Evolutionary conservation across 495 filamentous ascomycete species (phyloP), one percentile per base, ranked within the genome.

Genomic region (Glonium stellatum): DNA sequence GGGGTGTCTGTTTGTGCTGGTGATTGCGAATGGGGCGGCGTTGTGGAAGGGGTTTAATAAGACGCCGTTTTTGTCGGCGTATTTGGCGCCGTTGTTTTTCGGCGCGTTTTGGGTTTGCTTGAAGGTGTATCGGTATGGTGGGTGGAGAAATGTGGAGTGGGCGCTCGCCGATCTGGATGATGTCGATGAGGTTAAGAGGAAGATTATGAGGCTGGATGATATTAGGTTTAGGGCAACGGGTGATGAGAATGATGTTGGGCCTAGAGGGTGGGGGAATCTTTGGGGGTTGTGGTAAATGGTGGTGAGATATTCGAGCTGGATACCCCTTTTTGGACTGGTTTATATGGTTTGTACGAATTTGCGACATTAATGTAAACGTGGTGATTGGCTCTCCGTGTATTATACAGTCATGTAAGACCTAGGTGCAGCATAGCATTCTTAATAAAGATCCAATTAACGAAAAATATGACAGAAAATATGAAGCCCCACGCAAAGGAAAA

Each of bases 1-100:
- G 0, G 75, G 71, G 9, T 79, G 77, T 36, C 10, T 76, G 5
- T 70, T 75, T 25, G 51, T 78, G 13, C 59, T 79, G 0, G 8
- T 75, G 4, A 63, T 78, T 0, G 65, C 71, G 5, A 70, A 76
- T 36, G 71, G 74, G 0, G 69, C 77, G 25, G 61, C 76, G 0
- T 37, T 77, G n/a, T 78, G 76, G 75, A 67, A 69, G 11, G 67
- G 64, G 6, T 74, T 73, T 42, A 47, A 70, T 36, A 12, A 19
- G 0, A 55, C 67, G 27, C 51, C 72, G 8, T 76, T 76, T 53
- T 57, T 76, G 1, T 70, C 71, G 21, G 72, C 72, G 1, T 76
- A 76, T 65, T 65, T 76, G 4, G 48, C 70, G 69, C 65, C 70
- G 19, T 37, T 71, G 25, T 64, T 67, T 10, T 73, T 74, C 56